Base-by-base conservation (phyloP, 257 asterid species). In the Salvia rosmarinus region DNA sequence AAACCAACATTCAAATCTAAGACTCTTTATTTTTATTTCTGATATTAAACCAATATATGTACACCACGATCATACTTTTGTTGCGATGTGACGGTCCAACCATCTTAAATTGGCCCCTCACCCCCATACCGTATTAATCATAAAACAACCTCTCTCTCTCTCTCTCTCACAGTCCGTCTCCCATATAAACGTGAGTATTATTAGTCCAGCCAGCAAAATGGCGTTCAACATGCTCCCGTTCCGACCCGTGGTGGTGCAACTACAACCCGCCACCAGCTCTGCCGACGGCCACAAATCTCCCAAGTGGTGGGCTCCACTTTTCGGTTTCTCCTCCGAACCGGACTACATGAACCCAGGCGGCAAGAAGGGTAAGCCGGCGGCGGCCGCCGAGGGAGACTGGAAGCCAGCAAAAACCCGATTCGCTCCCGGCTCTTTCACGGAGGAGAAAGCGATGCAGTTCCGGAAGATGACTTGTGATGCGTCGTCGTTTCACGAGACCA, bases 221-320 rank as follows among this genome's bases (percentile, higher is more conserved):
- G 81, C 81, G 4, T 71, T 75, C 74, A 67, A 60, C 65, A 72
- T 72, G 79, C 50, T 80, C 64, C 71, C 81, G 0, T 35, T 80
- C n/a, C 77, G 67, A 6, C 85, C 85, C 11, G 78, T 73, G 64
- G 71, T 54, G 74, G 59, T 43, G 9, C 77, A 51, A 20, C 9
- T 4, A 9, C 44, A 39, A 1, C 70, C 84, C 8, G 37, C 77
- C 59, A 47, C 23, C 72, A 50, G 6, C 65, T 3, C 65, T 50
- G 43, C 67, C 64, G 80, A 49, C 4, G 57, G 35, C 78, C 67
- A 67, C 21, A 77, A 64, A 70, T 70, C 81, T 68, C 83, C 85
- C 13, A 79, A 70, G 58, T 87, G 94, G 96, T 87, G 96, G 94
- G 65, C 83, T 65, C 92, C 95, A 3, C 72, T 86, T 4, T 90